Percentiles rank a stretch among this genome's conserved stretches.
Conservation (phyloP, 257 asterid genomes). For the Nicotiana paniculata region DNA sequence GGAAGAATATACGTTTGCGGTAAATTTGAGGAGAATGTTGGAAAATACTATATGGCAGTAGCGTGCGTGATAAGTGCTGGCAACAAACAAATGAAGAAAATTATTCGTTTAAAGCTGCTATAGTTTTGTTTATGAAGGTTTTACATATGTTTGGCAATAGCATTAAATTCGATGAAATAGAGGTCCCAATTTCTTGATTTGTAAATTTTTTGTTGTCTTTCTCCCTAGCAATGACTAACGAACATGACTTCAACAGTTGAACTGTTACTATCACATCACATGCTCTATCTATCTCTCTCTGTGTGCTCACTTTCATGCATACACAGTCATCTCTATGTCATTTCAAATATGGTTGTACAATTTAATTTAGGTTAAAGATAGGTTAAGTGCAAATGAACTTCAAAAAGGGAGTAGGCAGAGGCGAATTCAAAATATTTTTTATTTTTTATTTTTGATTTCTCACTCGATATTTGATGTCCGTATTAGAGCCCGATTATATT, state of each 20-base stretch:
- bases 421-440: accelerated
- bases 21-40: background rate
- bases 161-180: slow-evolving; percentile 23
- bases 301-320: background rate
- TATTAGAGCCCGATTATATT: too few species aligned
- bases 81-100: background rate
- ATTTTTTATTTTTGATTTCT: too few species aligned
- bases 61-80: too few species aligned
- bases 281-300: background rate
- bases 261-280: slow-evolving; percentile 16
- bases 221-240: slow-evolving; percentile 17
- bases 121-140: too few species aligned
- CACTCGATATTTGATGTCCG: accelerated
- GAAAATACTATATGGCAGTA: background rate
- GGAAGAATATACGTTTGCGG: background rate
- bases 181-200: slow-evolving; percentile 9
- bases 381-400: too few species aligned
- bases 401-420: too few species aligned
- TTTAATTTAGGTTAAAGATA: too few species aligned
- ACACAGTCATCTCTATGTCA: background rate
- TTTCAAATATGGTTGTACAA: too few species aligned
- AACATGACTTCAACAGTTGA: slow-evolving; percentile 7
- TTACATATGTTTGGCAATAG: background rate
- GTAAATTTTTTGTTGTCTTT: slow-evolving; percentile 1
- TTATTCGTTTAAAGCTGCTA: background rate